Evolutionary conservation across 2,329 filamentous ascomycete genomes (phyloP).

Genomic region (Diaporthe vexans): DNA sequence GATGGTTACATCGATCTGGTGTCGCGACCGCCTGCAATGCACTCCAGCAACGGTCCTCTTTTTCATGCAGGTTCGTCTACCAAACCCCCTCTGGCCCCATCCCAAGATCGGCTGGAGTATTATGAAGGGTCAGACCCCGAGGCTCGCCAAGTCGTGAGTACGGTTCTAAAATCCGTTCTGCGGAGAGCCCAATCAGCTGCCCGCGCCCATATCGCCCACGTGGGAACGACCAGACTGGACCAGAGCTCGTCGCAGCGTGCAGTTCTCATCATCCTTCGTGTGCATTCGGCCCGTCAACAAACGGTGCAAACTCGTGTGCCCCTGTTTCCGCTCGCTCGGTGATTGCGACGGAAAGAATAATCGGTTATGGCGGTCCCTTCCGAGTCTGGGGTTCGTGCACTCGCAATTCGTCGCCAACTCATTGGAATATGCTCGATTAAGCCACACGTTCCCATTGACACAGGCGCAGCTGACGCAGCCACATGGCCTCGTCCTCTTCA

Average conservation of each 20-base stretch:
- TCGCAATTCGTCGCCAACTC: neutral
- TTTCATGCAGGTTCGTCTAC: slow-evolving; percentile 26
- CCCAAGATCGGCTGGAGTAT: slow-evolving; percentile 26
- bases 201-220: slow-evolving; percentile 17
- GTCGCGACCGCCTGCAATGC: slow-evolving; percentile 33
- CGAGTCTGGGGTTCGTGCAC: slow-evolving; percentile 22
- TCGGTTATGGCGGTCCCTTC: slow-evolving; percentile 24
- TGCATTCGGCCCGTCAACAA: slow-evolving; percentile 25
- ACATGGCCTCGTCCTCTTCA: slow-evolving; percentile 30
- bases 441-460: slow-evolving; percentile 11
- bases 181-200: slow-evolving; percentile 21
- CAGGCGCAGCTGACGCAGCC: slow-evolving; percentile 29
- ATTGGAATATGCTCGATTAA: slow-evolving; percentile 16
- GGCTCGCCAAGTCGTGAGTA: slow-evolving; percentile 20
- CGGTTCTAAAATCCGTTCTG: slow-evolving; percentile 10
- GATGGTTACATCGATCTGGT: slow-evolving; percentile 33
- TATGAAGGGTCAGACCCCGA: slow-evolving; percentile 27
- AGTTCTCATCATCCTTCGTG: slow-evolving; percentile 7
- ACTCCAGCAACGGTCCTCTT: slow-evolving; percentile 28
- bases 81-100: neutral
- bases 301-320: slow-evolving; percentile 15
- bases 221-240: slow-evolving; percentile 6
- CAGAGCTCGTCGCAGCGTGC: neutral
- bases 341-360: slow-evolving; percentile 19
- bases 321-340: slow-evolving; percentile 13